Conservation (phyloP, 345 rosid species). For the Cochlearia excelsa region DNA sequence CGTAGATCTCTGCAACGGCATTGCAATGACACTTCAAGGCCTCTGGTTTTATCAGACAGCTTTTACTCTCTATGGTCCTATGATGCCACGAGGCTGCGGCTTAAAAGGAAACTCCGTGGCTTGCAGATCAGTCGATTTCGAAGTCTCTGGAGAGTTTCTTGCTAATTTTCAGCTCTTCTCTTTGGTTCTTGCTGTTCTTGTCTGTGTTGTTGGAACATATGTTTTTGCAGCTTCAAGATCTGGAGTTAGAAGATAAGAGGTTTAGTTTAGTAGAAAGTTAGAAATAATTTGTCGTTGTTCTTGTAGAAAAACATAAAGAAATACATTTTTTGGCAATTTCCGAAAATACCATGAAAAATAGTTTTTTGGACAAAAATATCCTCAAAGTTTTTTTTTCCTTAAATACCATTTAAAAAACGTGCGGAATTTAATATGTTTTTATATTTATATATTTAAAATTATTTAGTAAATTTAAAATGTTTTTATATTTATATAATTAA, state of each 20-base stretch:
- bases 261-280: constrained; percentile 14
- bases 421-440: too few relatives aligned
- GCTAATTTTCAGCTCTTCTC: constrained; percentile 83
- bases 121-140: constrained; percentile 52
- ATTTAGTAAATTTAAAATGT: too few relatives aligned
- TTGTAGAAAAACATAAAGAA: neutral
- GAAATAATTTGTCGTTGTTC: neutral
- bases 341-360: too few relatives aligned
- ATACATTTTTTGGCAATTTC: too few relatives aligned
- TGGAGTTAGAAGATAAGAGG: constrained; percentile 30
- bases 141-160: constrained; percentile 72
- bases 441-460: too few relatives aligned
- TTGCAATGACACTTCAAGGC: constrained; percentile 87
- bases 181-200: constrained; percentile 60
- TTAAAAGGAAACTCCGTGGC: constrained; percentile 44
- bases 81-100: constrained; percentile 82
- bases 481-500: too few relatives aligned
- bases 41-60: constrained; percentile 99
- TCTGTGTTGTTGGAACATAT: constrained; percentile 55
- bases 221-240: constrained; percentile 58
- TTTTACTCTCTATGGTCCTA: constrained; percentile 87
- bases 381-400: too few relatives aligned
- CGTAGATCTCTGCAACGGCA: constrained; percentile 63
- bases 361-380: too few relatives aligned
- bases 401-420: too few relatives aligned